Evolutionary conservation across 371 early-diverging fungal species (phyloP), one percentile per base, ranked within the genome.

Genomic region (Parasitella parasitica): DNA sequence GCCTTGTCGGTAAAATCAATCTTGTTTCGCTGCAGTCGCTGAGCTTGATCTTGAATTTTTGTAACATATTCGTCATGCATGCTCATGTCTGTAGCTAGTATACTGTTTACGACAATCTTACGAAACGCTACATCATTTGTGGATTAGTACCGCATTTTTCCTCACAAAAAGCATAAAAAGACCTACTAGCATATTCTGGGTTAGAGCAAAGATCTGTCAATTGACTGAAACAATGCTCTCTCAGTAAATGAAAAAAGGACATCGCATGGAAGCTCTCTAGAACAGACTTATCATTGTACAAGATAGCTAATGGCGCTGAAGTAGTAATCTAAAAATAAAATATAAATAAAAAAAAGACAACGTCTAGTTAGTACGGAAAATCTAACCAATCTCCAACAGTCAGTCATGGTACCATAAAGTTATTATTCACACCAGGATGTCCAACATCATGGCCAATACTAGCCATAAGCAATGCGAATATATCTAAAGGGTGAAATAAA

Each of bases 241-340:
- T 72, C 71, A 98, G 80, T 9, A 97, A 71, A 66, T 89, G 85
- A 73, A 93, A 94, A 43, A 95, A 88, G 5, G 92, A 83, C 74
- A 92, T 89, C 3, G 91, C 86, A 70, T 98, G 98, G 74, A 92
- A 95, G 72, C 93, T 95, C 77, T 98, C 98, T 15, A 98, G 81
- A 5, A 96, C 93, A 0, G 95, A 91, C 59, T 88, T 86, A 79
- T 96, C 96, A 73, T 96, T 95, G 82, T 97, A 97, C 6, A 96
- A 71, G 53, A 92, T 79, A 7, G 98, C 97, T 50, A 93, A 75
- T 26, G 90, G 94, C 15, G 94, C 91, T 24, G 80, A 75, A 1
- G 91, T 88, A 2, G 88, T 82, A 43, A 91, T 82, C 87, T 86
- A 54, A n/a, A n/a, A n/a, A n/a, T 37, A 6, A 30, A 18, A 30